Evolutionary conservation across 2,329 filamentous ascomycete genomes (phyloP), one percentile per base, ranked within the genome.

Genomic region (Hymenoscyphus fraxineus): DNA sequence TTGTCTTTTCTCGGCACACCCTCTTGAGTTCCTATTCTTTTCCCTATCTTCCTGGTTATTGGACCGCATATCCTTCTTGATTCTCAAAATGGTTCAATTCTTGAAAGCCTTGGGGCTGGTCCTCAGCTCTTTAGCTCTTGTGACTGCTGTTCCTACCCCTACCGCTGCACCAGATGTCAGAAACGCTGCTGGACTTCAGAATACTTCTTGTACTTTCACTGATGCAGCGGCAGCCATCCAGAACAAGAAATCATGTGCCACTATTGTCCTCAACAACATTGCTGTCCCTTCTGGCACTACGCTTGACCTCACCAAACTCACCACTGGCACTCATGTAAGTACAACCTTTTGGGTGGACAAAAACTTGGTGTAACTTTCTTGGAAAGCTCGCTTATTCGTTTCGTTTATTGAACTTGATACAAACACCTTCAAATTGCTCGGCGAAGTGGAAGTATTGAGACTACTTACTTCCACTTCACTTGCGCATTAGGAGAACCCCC

Each of bases 211-310:
- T 75, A 85, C 82, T 15, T 85, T 87, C 73, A 84, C 79, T 58
- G 78, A 79, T 44, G 62, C 67, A 31, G 61, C 59, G 16, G 55
- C 51, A 59, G 82, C 81, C 58, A 80, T 76, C 65, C 77, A 78
- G 64, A 77, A 77, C 72, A 84, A 84, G 75, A 69, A 71, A 3
- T 78, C 78, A 12, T 88, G 85, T 76, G 77, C 82, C 10, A 80
- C 77, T 61, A 85, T 88, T 65, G 76, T 80, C 31, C 77, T 88
- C 35, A 78, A 78, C 66, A 78, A 80, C 67, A 81, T 88, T 60
- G 75, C 75, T 31, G 85, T 88, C 16, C 85, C 85, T 2, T 80
- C 84, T 5, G 84, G 84, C 31, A 77, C 77, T 22, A 87, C 85
- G 2, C 79, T 88, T 2, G 83, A 87, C 70, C 72, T 88, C 62